A percentile compares a stretch with the other conserved stretches of the same genome.
These are phyloP conservation scores for Colletotrichum coccodes DNA, from an alignment of 2,329 filamentous ascomycete species.

Conservation along the genomic window DNA sequence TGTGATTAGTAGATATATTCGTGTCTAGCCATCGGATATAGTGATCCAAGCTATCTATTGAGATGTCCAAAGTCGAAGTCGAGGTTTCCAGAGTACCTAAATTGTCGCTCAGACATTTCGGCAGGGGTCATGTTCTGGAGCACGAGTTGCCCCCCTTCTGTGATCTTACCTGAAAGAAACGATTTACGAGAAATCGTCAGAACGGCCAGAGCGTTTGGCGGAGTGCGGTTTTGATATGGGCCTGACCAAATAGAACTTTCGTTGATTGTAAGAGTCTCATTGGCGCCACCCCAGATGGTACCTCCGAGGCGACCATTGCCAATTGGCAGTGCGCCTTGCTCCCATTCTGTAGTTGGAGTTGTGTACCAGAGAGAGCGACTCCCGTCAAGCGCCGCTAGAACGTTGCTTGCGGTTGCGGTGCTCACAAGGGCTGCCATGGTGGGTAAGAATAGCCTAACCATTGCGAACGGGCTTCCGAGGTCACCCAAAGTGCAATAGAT, in stretches of 20 bases:
- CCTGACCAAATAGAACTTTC: slow-evolving; percentile 61
- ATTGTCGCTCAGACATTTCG: slow-evolving; percentile 49
- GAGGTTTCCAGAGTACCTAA: slow-evolving; percentile 47
- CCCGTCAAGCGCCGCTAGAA: neutral
- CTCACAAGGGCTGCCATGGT: neutral
- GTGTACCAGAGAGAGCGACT: slow-evolving; percentile 23
- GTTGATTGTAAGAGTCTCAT: slow-evolving; percentile 55
- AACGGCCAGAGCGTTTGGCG: slow-evolving; percentile 45
- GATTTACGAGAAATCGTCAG: slow-evolving; percentile 46
- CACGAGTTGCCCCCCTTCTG: slow-evolving; percentile 47
- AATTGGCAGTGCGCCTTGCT: slow-evolving; percentile 51
- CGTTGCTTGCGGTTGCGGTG: neutral
- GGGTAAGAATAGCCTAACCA: neutral
- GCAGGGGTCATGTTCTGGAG: slow-evolving; percentile 47
- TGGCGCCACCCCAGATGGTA: slow-evolving; percentile 55
- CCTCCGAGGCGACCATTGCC: slow-evolving; percentile 56
- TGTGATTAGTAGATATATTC: neutral
- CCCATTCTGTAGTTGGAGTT: slow-evolving; percentile 11
- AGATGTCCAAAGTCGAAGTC: slow-evolving; percentile 50
- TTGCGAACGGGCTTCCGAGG: neutral
- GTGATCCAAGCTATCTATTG: slow-evolving; percentile 36
- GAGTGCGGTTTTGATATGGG: slow-evolving; percentile 53
- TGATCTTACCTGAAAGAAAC: slow-evolving; percentile 48
- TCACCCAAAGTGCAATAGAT: neutral
- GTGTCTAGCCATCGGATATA: slow-evolving; percentile 54